A percentile compares a stretch with the other conserved stretches of the same genome.
Conservation (phyloP, 768 basidiomycete species). For the Pleurotus tuoliensis region DNA sequence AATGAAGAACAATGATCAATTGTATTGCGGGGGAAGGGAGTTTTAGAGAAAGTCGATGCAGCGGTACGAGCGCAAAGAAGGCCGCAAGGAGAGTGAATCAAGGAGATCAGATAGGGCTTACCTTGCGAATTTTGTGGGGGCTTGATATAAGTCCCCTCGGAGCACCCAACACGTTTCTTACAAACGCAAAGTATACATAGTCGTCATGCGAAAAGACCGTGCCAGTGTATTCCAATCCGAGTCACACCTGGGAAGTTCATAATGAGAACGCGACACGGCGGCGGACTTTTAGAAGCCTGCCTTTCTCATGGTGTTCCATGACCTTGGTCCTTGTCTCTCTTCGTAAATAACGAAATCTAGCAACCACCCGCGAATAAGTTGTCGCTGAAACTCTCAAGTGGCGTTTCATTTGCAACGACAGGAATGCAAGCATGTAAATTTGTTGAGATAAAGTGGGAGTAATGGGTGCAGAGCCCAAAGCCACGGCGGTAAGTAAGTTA, state of each 20-base stretch:
- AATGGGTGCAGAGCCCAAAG: too few species aligned
- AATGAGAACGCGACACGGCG: neutral
- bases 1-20: neutral
- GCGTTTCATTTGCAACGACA: neutral
- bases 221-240: neutral
- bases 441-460: too few species aligned
- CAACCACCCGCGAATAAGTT: neutral
- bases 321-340: neutral
- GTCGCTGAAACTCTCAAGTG: neutral
- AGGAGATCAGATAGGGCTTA: neutral
- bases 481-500: too few species aligned
- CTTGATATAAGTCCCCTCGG: neutral
- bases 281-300: neutral
- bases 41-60: neutral
- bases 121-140: neutral
- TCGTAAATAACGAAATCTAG: neutral
- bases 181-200: neutral
- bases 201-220: conserved; percentile 3
- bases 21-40: neutral
- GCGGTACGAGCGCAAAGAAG: neutral
- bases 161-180: conserved; percentile 3
- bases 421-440: neutral
- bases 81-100: neutral
- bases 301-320: neutral
- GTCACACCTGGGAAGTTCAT: conserved; percentile 2